Evolutionary conservation across 2,329 filamentous ascomycete genomes (phyloP), one percentile per base, ranked within the genome.

Genomic region (Phoma sp.): DNA sequence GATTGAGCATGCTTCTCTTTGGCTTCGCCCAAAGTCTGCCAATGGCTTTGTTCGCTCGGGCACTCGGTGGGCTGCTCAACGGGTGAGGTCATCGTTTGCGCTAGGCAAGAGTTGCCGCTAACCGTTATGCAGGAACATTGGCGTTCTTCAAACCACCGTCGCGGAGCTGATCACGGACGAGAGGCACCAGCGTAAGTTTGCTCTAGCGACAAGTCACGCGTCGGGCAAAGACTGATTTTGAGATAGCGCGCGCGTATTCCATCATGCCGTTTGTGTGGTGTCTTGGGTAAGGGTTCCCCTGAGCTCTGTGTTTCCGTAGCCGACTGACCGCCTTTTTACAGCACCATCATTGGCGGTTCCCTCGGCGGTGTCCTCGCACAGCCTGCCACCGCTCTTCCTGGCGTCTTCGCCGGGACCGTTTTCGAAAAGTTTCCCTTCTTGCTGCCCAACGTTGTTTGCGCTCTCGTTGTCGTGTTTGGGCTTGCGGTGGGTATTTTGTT

Each of bases 241-340:
- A 58, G 19, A 49, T 61, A 92, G 90, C 93, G 64, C 91, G 91
- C 67, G 95, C 94, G 44, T 99, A 96, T 78, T 92, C 94, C 12
- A 93, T 98, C 65, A 97, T 99, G 92, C 95, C 95, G 6, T 92
- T 96, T 73, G 91, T 98, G 24, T 99, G 95, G 95, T 97, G 93
- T 73, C 84, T 99, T 70, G 95, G 95, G 82, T 91, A 81, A 78
- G 74, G 67, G 39, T 60, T 60, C 55, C 57, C 51, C 57, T 58
- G 33, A 41, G 33, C 33, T 54, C 41, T 13, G 51, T 35, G 35
- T 46, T 33, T 54, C 50, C 43, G 53, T 46, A 61, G 58, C 43
- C 50, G 32, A 53, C 64, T 72, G 67, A 65, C 53, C 58, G 65
- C 67, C 62, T 60, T 64, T 68, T 65, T 61, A 63, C 68, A 91